A percentile compares a stretch with the other conserved stretches of the same genome.
Conservation (phyloP, 1,284 basidiomycete genomes). For the Ustilago trichophora region DNA sequence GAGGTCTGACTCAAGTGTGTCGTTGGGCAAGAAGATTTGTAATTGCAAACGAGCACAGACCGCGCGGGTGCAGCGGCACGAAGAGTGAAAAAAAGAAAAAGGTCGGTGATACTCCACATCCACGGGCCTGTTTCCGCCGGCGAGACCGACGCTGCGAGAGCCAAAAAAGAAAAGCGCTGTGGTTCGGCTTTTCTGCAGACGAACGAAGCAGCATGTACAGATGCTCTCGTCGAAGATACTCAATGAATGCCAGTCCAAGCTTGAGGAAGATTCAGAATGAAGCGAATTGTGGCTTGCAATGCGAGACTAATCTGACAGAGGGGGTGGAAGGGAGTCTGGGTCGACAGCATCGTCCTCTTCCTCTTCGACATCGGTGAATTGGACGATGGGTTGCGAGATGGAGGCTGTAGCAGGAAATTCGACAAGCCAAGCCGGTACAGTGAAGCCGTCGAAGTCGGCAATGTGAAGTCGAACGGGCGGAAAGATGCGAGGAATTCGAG, state of each 20-base stretch:
- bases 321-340: constrained; percentile 30
- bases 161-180: no score
- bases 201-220: no score
- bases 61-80: neutral
- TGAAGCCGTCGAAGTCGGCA: no score
- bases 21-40: constrained; percentile 11
- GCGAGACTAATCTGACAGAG: constrained; percentile 27
- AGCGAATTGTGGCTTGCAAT: no score
- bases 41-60: constrained; percentile 2
- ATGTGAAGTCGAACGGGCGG: no score
- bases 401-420: constrained; percentile 8
- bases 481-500: no score
- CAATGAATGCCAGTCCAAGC: no score
- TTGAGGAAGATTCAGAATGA: neutral
- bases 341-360: constrained; percentile 31
- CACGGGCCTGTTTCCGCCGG: neutral
- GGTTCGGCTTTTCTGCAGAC: no score
- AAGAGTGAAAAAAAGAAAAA: neutral
- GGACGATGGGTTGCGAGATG: constrained; percentile 42
- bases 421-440: no score
- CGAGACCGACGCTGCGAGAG: no score
- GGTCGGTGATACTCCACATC: constrained; percentile 1
- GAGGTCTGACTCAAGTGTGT: no score
- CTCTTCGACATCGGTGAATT: constrained; percentile 38
- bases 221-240: no score